phyloP scores from a whole-genome alignment of 202 grass and related monocot genomes.

The Schoenoplectus triqueter region DNA sequence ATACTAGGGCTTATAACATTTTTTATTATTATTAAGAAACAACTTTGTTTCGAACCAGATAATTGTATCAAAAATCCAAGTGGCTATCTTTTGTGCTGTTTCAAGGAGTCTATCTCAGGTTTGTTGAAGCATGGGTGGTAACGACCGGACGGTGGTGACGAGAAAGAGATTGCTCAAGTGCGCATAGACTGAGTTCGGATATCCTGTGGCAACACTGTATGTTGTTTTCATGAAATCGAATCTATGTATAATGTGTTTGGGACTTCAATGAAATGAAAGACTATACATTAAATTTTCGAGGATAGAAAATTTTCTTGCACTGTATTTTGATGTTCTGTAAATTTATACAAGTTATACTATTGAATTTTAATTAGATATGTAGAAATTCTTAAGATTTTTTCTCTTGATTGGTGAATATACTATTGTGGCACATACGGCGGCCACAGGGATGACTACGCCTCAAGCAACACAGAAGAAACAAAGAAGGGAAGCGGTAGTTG shows the following conservation, averaged over 20 bases:
- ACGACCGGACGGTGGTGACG: slow-evolving; percentile 36
- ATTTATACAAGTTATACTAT: not conserved
- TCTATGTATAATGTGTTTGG: not conserved
- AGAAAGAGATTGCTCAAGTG: not conserved
- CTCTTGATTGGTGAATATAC: not conserved
- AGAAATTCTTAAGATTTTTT: not conserved
- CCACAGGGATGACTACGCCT: not conserved
- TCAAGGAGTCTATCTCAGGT: not conserved
- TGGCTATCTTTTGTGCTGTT: slow-evolving; percentile 21
- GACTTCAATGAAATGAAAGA: not conserved
- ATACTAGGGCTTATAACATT: too few species aligned
- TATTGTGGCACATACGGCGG: not conserved
- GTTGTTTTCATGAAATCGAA: not conserved
- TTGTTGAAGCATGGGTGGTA: slow-evolving; percentile 30
- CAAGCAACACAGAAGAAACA: not conserved
- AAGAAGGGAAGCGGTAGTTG: slow-evolving; percentile 14
- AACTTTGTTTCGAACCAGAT: not conserved
- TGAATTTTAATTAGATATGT: not conserved
- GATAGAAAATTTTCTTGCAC: too few species aligned
- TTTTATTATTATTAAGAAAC: too few species aligned
- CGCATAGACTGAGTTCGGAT: not conserved
- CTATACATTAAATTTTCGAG: too few species aligned
- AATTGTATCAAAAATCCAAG: slow-evolving; percentile 1
- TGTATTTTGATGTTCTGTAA: too few species aligned
- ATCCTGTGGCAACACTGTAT: not conserved